Percentiles rank a stretch among this genome's conserved stretches.
Evolutionary conservation across 306 rosid genomes (phyloP).

Genomic region (Cucurbita argyrosperma): DNA sequence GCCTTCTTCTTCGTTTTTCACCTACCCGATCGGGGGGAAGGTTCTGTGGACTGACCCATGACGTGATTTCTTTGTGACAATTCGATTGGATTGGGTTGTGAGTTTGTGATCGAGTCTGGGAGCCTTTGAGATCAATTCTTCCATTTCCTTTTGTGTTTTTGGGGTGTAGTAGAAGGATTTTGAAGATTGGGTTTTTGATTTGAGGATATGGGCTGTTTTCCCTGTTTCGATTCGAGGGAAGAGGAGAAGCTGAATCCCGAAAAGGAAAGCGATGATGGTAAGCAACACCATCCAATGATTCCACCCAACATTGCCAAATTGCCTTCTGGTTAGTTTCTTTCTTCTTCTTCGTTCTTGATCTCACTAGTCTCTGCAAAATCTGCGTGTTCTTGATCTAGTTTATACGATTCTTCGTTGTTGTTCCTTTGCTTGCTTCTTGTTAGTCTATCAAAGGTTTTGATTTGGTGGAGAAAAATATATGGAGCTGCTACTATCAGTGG

Average conservation of each 20-base stretch:
- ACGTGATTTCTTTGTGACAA: neutral
- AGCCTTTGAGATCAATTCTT: slow-evolving; percentile 3
- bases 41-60: slow-evolving; percentile 10
- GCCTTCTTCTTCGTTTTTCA: neutral
- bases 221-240: slow-evolving; percentile 88
- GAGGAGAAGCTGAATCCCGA: slow-evolving; percentile 72
- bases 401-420: neutral
- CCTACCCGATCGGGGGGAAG: neutral
- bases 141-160: neutral
- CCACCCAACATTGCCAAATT: slow-evolving; percentile 38
- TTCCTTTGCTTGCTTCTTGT: neutral
- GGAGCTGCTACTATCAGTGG: neutral
- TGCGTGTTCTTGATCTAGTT: slow-evolving; percentile 21
- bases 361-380: slow-evolving; percentile 13
- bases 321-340: slow-evolving; percentile 55
- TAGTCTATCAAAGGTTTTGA: neutral
- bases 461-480: neutral
- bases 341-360: neutral
- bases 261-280: slow-evolving; percentile 33
- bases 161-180: neutral
- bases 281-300: slow-evolving; percentile 26
- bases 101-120: slow-evolving; percentile 18
- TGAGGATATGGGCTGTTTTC: slow-evolving; percentile 66
- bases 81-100: slow-evolving; percentile 15
- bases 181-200: slow-evolving; percentile 9